Conservation (phyloP, 257 asterid genomes). For the Paraleonurus japonicus region DNA sequence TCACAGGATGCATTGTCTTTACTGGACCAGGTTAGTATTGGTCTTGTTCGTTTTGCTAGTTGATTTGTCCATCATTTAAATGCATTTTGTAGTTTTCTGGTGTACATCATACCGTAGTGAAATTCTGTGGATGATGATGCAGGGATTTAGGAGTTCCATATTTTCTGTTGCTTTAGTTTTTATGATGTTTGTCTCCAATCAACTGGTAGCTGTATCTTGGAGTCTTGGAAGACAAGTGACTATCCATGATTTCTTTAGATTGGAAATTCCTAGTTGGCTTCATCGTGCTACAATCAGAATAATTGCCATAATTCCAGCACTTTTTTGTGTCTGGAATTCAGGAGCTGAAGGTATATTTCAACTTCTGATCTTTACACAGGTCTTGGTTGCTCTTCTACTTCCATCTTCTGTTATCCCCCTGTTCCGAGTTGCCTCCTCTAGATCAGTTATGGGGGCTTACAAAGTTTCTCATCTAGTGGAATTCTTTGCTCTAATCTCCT, state of each 20-base stretch:
- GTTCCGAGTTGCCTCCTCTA: conserved; percentile 82
- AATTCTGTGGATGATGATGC: conserved; percentile 34
- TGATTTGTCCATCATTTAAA: background rate
- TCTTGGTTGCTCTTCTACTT: conserved; percentile 78
- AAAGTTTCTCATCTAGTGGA: conserved; percentile 60
- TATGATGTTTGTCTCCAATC: conserved; percentile 66
- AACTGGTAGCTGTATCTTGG: conserved; percentile 76
- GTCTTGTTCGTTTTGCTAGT: background rate
- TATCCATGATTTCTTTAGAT: conserved; percentile 53
- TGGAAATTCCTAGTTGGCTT: conserved; percentile 92
- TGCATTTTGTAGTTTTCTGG: conserved; percentile 10
- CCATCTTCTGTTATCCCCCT: conserved; percentile 93
- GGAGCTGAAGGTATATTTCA: conserved; percentile 95
- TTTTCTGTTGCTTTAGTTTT: conserved; percentile 58
- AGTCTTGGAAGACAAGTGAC: conserved; percentile 66
- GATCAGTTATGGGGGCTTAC: conserved; percentile 73
- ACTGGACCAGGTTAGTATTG: conserved; percentile 78
- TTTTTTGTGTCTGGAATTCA: conserved; percentile 72
- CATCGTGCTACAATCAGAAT: conserved; percentile 86
- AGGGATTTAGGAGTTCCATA: conserved; percentile 72
- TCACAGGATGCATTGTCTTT: conserved; percentile 84
- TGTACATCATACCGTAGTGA: conserved; percentile 16
- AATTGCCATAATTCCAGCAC: conserved; percentile 81
- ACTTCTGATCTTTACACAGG: conserved; percentile 76
- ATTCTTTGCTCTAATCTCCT: conserved; percentile 54